Base-by-base conservation (phyloP, 1,284 basidiomycete species). In the Trichosporon asahii region DNA sequence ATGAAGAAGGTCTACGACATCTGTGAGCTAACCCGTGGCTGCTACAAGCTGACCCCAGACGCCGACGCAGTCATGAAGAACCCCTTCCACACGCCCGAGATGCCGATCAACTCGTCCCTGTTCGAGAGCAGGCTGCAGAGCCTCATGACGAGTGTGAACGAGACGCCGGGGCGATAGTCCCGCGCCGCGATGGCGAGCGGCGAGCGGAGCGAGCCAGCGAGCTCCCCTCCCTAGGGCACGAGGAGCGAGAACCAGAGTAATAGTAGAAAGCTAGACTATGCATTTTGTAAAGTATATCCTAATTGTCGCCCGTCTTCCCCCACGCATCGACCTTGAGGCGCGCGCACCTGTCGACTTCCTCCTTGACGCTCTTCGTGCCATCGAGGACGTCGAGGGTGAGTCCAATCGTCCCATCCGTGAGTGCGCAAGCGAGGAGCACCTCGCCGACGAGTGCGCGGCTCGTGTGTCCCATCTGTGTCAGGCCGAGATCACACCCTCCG, bases 61-160 rank as follows among this genome's bases (percentile, higher is more conserved):
- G 72, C 94, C 1, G 95, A 98, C 79, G 90, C 92, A 4, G 95
- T 97, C 67, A 97, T 98, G 94, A 98, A 99, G 87, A 98, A 98
- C 80, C 97, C 97, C 0, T 99, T 99, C 85, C 95, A 99, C 82
- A 97, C 94, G 3, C 91, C 92, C 29, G 97, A 99, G 84, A 99
- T 99, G 96, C 97, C 97, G 0, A 96, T 99, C 75, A 90, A 96
- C 65, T 92, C 88, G 66, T 91, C 95, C 76, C 89, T 88, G 9
- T 99, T 99, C 78, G 96, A 99, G 78, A 85, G 84, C 44, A 88
- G 89, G 67, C 76, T 86, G 67, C 76, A 79, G 57, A 72, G 72
- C 0, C 75, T 85, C 18, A 83, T 85, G 12, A 75, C 74, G 0
- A 70, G 68, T 18, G 76, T 77, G 23, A 81, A 82, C 40, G 70